Conservation (phyloP, 148 eudicot genomes). For the Limonium bicolor region DNA sequence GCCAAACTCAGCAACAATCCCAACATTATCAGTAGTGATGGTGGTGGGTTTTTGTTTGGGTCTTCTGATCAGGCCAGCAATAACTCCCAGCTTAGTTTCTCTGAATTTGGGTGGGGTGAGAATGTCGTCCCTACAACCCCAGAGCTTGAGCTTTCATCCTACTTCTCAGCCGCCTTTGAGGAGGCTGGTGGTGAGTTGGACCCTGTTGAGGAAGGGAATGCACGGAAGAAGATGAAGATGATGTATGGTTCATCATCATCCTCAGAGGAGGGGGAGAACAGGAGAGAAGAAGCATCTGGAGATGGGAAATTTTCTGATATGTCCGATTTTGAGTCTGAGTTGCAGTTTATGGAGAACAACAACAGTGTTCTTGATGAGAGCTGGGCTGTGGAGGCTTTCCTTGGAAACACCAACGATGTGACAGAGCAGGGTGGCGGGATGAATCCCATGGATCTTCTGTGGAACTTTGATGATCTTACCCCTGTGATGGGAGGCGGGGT, state of each 20-base stretch:
- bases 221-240: slow-evolving; percentile 1
- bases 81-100: slow-evolving; percentile 2
- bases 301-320: neutral
- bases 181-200: neutral
- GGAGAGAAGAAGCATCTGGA: neutral
- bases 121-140: too few relatives aligned
- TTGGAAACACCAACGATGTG: neutral
- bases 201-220: neutral
- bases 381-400: slow-evolving; percentile 5
- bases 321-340: slow-evolving; percentile 1
- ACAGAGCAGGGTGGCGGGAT: slow-evolving; percentile 25
- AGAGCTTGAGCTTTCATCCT: slow-evolving; percentile 2
- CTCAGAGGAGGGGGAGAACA: neutral
- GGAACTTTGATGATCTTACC: slow-evolving; percentile 4
- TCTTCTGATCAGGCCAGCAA: slow-evolving; percentile 1
- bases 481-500: slow-evolving; percentile 5
- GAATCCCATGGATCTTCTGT: slow-evolving; percentile 6
- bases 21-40: neutral
- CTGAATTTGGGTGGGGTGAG: slow-evolving; percentile 7
- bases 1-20: neutral
- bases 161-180: slow-evolving; percentile 2
- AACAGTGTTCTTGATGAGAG: neutral
- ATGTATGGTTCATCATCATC: too few relatives aligned
- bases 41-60: neutral
- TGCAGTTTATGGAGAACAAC: slow-evolving; percentile 12